phyloP scores from a whole-genome alignment of 1,284 basidiomycete genomes.

The Xerocomus nothofagi region DNA sequence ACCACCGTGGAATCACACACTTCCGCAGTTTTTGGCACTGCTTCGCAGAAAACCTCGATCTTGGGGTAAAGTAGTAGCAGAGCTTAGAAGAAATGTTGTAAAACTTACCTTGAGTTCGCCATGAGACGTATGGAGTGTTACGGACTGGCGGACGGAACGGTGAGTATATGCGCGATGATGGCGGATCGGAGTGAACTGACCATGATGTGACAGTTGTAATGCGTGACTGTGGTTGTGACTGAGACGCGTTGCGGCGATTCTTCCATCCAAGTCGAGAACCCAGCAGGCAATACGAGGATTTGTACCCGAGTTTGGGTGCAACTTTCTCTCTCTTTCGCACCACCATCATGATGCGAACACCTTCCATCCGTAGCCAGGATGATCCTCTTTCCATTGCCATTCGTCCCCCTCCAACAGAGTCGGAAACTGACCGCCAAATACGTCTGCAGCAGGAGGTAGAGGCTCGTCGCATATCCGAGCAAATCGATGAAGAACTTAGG shows the following conservation, averaged over 20 bases:
- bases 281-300: no score
- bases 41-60: constrained; percentile 97
- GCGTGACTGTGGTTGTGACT: constrained; percentile 17
- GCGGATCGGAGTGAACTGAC: constrained; percentile 28
- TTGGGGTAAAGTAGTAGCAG: constrained; percentile 35
- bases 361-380: constrained; percentile 68
- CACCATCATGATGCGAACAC: constrained; percentile 53
- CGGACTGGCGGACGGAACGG: constrained; percentile 60
- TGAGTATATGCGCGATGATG: constrained; percentile 22
- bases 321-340: constrained; percentile 31
- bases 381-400: constrained; percentile 72
- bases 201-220: constrained; percentile 34
- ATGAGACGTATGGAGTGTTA: constrained; percentile 90
- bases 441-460: constrained; percentile 68
- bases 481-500: constrained; percentile 76
- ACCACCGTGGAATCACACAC: constrained; percentile 42
- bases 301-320: neutral
- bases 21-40: constrained; percentile 92
- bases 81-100: neutral
- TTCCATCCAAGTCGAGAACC: no score
- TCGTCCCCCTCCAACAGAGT: constrained; percentile 65
- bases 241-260: no score
- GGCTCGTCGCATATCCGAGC: constrained; percentile 70
- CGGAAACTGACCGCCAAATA: constrained; percentile 55
- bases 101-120: constrained; percentile 88